phyloP scores from a whole-genome alignment of 106 monocot species.

The Alisma plantagoaquatica region DNA sequence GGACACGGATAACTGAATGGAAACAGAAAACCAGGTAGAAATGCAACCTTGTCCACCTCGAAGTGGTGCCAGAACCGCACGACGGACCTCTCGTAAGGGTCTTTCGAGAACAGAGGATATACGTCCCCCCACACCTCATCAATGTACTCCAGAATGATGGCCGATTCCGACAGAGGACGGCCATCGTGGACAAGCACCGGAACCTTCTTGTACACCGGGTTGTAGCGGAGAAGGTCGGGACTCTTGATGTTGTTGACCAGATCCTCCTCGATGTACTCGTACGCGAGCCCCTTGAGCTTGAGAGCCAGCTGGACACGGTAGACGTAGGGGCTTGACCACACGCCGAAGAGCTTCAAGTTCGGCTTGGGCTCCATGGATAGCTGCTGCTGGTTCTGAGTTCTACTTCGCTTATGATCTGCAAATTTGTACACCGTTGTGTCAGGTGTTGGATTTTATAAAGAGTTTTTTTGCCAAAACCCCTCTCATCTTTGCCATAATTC shows the following conservation, averaged over 20 bases:
- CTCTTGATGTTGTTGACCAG: not conserved
- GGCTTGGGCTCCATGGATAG: not conserved
- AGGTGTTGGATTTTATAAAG: too few relatives aligned
- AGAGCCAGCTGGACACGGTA: not conserved
- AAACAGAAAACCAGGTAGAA: too few relatives aligned
- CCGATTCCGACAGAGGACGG: not conserved
- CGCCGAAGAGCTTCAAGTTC: not conserved
- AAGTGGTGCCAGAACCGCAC: not conserved
- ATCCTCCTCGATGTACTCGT: slow-evolving; percentile 3
- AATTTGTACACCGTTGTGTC: too few relatives aligned
- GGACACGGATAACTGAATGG: too few relatives aligned
- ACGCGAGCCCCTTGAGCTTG: not conserved
- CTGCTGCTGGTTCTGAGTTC: too few relatives aligned
- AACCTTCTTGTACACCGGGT: not conserved
- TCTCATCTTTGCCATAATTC: too few relatives aligned
- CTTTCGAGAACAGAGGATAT: not conserved
- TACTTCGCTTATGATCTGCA: too few relatives aligned
- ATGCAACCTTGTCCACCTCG: too few relatives aligned
- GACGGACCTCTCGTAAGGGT: not conserved
- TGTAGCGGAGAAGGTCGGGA: not conserved
- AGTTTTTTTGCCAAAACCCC: too few relatives aligned
- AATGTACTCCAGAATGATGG: not conserved
- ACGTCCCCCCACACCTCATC: not conserved
- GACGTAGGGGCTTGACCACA: not conserved
- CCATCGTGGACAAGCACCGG: too few relatives aligned